phyloP scores from a whole-genome alignment of 2,329 filamentous ascomycete genomes.

The Paraphoma chrysanthemicola region DNA sequence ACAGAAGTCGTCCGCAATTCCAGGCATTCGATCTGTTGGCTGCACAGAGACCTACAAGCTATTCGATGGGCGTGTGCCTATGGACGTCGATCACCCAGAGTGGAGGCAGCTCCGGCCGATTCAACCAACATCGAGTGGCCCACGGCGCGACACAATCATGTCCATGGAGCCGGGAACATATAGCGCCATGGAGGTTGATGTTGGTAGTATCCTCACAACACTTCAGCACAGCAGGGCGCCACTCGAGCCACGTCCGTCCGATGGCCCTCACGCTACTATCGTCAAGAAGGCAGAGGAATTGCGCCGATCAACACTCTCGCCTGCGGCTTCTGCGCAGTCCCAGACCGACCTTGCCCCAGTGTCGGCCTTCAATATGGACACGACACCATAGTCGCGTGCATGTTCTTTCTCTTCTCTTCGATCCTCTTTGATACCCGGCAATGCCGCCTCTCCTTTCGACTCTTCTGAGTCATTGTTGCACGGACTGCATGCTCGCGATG shows the following conservation, averaged over 20 bases:
- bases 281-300: conserved; percentile 36
- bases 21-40: conserved; percentile 33
- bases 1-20: conserved; percentile 14
- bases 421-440: conserved; percentile 25
- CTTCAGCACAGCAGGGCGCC: conserved; percentile 39
- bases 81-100: conserved; percentile 38
- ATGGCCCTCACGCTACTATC: conserved; percentile 38
- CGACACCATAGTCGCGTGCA: neutral
- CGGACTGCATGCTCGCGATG: neutral
- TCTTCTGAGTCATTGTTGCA: neutral
- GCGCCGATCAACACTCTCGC: conserved; percentile 31
- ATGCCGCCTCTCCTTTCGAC: neutral
- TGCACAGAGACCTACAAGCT: conserved; percentile 48
- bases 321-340: conserved; percentile 12
- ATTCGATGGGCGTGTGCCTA: conserved; percentile 41
- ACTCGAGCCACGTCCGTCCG: conserved; percentile 34
- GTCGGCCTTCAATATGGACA: conserved; percentile 10
- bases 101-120: conserved; percentile 42
- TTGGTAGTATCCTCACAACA: conserved; percentile 45
- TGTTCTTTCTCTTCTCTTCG: conserved; percentile 3
- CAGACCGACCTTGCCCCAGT: conserved; percentile 7
- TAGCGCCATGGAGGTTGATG: conserved; percentile 46
- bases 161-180: conserved; percentile 37
- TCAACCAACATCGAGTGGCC: conserved; percentile 12
- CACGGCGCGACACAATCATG: conserved; percentile 29